A percentile compares a stretch with the other conserved stretches of the same genome.
Evolutionary conservation across 495 filamentous ascomycete genomes (phyloP).

Genomic region (Endocarpon pusillum): DNA sequence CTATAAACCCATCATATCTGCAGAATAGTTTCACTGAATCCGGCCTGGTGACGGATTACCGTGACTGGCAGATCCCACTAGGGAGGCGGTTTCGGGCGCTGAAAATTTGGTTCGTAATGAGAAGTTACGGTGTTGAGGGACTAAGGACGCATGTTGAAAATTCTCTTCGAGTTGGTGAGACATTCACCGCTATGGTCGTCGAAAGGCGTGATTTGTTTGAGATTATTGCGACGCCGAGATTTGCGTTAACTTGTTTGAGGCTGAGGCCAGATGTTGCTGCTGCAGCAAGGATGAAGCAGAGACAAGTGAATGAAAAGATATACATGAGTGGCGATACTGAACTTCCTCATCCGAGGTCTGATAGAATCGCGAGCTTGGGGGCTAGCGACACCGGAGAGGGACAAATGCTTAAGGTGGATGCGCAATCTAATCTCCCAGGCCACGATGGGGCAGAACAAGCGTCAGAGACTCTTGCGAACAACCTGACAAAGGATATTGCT

Average conservation of each 20-base stretch:
- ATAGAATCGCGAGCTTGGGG: slow-evolving; percentile 5
- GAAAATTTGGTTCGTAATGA: slow-evolving; percentile 95
- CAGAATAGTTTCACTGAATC: slow-evolving; percentile 61
- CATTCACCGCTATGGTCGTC: slow-evolving; percentile 44
- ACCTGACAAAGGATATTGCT: slow-evolving; percentile 58
- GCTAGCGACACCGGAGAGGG: neutral
- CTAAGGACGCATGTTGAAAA: slow-evolving; percentile 56
- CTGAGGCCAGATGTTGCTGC: slow-evolving; percentile 17
- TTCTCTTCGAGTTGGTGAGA: slow-evolving; percentile 47
- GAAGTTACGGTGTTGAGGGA: slow-evolving; percentile 68
- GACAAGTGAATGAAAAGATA: too few species aligned
- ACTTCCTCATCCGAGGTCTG: too few species aligned
- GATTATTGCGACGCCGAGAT: slow-evolving; percentile 57
- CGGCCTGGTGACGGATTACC: slow-evolving; percentile 86
- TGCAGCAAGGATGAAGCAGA: too few species aligned
- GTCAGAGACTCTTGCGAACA: slow-evolving; percentile 37
- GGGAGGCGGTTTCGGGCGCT: slow-evolving; percentile 80
- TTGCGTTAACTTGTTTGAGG: slow-evolving; percentile 65
- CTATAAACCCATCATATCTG: slow-evolving; percentile 70
- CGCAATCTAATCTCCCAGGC: neutral
- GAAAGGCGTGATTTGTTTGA: slow-evolving; percentile 55
- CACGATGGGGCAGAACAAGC: slow-evolving; percentile 14
- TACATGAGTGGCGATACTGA: slow-evolving; percentile 15
- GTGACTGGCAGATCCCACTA: slow-evolving; percentile 96
- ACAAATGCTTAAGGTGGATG: neutral